phyloP scores from a whole-genome alignment of 768 basidiomycete species.

The Pleurotus tuoliensis region DNA sequence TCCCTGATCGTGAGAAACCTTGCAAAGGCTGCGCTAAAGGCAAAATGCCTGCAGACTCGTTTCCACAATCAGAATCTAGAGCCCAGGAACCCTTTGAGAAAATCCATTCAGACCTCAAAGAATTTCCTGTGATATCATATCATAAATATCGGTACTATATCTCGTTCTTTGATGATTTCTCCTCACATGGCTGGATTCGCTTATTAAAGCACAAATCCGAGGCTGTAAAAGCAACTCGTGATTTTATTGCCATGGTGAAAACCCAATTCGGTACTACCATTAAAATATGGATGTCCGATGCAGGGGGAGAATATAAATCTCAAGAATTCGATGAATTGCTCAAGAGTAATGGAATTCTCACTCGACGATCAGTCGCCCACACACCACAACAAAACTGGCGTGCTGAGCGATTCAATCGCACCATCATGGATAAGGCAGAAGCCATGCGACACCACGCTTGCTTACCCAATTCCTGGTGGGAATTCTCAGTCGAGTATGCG shows the following conservation, averaged over 20 bases:
- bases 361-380: slow-evolving; percentile 16
- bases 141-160: not conserved
- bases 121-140: not conserved
- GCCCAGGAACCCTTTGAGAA: not conserved
- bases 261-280: slow-evolving; percentile 9
- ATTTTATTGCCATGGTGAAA: slow-evolving; percentile 7
- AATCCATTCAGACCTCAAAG: slow-evolving; percentile 6
- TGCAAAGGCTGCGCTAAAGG: slow-evolving; percentile 8
- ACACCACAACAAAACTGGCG: slow-evolving; percentile 24
- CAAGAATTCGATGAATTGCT: slow-evolving; percentile 9
- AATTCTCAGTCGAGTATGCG: not conserved
- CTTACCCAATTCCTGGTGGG: no score
- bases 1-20: not conserved
- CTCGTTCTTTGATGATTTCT: not conserved
- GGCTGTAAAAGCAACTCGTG: slow-evolving; percentile 1
- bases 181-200: not conserved
- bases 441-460: slow-evolving; percentile 17
- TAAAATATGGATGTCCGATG: slow-evolving; percentile 10
- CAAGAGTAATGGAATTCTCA: slow-evolving; percentile 14
- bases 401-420: slow-evolving; percentile 25
- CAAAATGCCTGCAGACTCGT: slow-evolving; percentile 3
- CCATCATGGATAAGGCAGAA: slow-evolving; percentile 13
- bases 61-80: not conserved
- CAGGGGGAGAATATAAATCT: slow-evolving; percentile 12
- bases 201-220: slow-evolving; percentile 11